Conservation (phyloP, 208 protist genomes). For the Leishmania gerbilli region DNA sequence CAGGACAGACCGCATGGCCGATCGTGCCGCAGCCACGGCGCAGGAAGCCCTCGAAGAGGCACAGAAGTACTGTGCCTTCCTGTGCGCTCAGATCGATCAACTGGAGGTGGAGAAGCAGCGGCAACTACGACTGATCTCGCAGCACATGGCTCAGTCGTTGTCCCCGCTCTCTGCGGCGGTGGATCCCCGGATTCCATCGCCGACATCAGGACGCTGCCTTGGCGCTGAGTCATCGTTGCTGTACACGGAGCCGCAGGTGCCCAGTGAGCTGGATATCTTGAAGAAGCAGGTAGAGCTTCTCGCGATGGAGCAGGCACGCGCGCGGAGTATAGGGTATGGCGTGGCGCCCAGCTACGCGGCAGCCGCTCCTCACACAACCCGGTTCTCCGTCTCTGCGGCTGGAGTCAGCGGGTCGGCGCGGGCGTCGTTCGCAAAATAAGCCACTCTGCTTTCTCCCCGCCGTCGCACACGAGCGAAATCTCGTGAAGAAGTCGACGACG, state of each 20-base stretch:
- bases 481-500: background rate
- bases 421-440: background rate
- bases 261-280: constrained; percentile 51
- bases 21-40: constrained; percentile 30
- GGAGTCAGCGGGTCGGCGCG: background rate
- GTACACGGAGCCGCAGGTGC: constrained; percentile 11
- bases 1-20: constrained; percentile 28
- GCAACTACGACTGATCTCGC: constrained; percentile 30
- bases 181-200: constrained; percentile 4
- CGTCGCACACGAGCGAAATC: background rate
- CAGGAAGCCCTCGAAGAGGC: constrained; percentile 39
- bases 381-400: background rate
- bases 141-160: constrained; percentile 10
- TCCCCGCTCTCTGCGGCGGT: background rate
- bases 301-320: constrained; percentile 47
- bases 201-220: background rate
- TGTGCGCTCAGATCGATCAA: constrained; percentile 29
- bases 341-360: background rate
- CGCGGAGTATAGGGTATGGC: constrained; percentile 21
- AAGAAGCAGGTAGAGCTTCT: constrained; percentile 59
- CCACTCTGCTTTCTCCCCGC: background rate
- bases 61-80: constrained; percentile 33
- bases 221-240: background rate
- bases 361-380: background rate
- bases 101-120: constrained; percentile 36